phyloP scores from a whole-genome alignment of 2,329 filamentous ascomycete species.

The Colletotrichum spinosum region DNA sequence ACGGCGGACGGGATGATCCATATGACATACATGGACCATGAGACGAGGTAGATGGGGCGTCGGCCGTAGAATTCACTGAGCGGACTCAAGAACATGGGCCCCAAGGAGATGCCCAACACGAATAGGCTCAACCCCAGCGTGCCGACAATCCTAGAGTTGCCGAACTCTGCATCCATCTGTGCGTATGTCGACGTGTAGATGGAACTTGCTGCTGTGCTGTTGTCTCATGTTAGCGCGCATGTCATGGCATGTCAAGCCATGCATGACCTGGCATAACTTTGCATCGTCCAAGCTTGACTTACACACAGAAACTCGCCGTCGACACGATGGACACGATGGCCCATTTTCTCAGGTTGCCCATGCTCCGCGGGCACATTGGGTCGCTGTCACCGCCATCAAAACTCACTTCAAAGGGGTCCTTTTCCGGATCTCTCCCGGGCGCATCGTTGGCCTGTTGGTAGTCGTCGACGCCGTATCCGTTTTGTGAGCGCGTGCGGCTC shows the following conservation, averaged over 20 bases:
- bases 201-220: conserved; percentile 87
- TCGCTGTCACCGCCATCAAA: conserved; percentile 82
- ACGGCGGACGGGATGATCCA: conserved; percentile 87
- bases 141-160: conserved; percentile 76
- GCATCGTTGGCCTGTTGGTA: conserved; percentile 35
- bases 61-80: conserved; percentile 85
- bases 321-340: conserved; percentile 80
- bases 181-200: conserved; percentile 87
- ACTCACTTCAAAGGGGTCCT: conserved; percentile 71
- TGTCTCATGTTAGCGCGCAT: conserved; percentile 47
- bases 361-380: conserved; percentile 78
- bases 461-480: conserved; percentile 57
- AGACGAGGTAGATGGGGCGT: conserved; percentile 81
- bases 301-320: conserved; percentile 84
- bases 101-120: conserved; percentile 78
- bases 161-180: conserved; percentile 81
- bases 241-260: too few relatives aligned
- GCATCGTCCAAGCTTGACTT: conserved; percentile 62
- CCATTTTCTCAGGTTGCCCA: conserved; percentile 79
- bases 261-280: too few relatives aligned
- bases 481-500: conserved; percentile 52
- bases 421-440: conserved; percentile 41
- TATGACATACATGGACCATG: conserved; percentile 80
- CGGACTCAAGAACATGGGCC: conserved; percentile 72
- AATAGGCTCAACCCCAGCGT: conserved; percentile 86